Evolutionary conservation across 176 grass and related monocot genomes (phyloP).

Genomic region (Aegilops speltoides): DNA sequence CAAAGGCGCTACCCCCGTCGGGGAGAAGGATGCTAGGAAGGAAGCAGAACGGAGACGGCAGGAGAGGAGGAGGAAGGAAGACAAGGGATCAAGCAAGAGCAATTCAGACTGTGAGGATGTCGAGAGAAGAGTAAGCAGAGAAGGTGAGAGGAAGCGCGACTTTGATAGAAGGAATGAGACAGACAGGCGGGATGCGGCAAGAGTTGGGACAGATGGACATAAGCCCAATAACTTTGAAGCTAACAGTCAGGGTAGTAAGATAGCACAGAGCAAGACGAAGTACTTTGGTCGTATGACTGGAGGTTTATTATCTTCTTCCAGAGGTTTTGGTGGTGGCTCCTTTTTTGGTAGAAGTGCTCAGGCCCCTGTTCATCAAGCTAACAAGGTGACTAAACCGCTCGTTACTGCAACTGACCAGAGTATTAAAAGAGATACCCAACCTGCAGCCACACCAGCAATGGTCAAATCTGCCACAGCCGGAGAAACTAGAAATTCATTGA

Average conservation of each 20-base stretch:
- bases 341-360: slow-evolving; percentile 80
- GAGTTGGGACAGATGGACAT: slow-evolving; percentile 35
- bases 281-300: slow-evolving; percentile 78
- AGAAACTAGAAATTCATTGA: slow-evolving; percentile 51
- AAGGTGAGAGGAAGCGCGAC: slow-evolving; percentile 52
- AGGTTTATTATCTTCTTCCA: slow-evolving; percentile 64
- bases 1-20: slow-evolving; percentile 54
- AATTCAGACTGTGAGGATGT: slow-evolving; percentile 85
- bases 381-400: slow-evolving; percentile 51
- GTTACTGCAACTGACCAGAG: slow-evolving; percentile 45
- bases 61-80: slow-evolving; percentile 79
- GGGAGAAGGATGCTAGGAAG: slow-evolving; percentile 71
- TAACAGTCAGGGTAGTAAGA: slow-evolving; percentile 45
- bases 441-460: slow-evolving; percentile 26
- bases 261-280: slow-evolving; percentile 43
- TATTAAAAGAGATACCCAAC: slow-evolving; percentile 65
- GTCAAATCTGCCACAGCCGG: slow-evolving; percentile 46
- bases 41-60: slow-evolving; percentile 52
- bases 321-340: slow-evolving; percentile 57
- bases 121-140: slow-evolving; percentile 55
- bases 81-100: slow-evolving; percentile 83
- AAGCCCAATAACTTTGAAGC: slow-evolving; percentile 41
- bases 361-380: slow-evolving; percentile 42
- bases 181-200: slow-evolving; percentile 42
- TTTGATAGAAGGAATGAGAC: slow-evolving; percentile 53